Evolutionary conservation across 1,284 basidiomycete species (phyloP).

Genomic region (Leccinum angustisporum): DNA sequence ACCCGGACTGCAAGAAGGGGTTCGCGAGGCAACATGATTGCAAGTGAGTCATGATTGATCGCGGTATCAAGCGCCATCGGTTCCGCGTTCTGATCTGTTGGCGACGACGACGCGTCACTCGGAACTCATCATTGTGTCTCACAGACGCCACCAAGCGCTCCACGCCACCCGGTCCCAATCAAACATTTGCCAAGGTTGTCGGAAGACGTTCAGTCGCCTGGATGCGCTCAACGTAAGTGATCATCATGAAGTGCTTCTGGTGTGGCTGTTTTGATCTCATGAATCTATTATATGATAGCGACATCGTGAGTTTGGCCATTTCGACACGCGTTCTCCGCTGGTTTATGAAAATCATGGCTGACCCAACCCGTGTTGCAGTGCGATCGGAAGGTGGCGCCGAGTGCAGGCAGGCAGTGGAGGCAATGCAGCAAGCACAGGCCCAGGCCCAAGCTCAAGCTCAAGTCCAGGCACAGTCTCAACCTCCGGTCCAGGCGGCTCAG

Average conservation of each 20-base stretch:
- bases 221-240: conserved; percentile 89
- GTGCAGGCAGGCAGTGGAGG: conserved; percentile 51
- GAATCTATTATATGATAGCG: conserved; percentile 29
- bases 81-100: background rate
- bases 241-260: conserved; percentile 26
- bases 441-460: conserved; percentile 28
- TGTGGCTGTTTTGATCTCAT: conserved; percentile 21
- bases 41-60: conserved; percentile 62
- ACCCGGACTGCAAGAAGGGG: conserved; percentile 91
- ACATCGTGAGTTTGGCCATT: conserved; percentile 30
- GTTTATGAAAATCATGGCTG: conserved; percentile 23
- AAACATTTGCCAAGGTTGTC: conserved; percentile 89
- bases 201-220: conserved; percentile 90
- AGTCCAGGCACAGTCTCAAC: conserved; percentile 17
- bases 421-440: conserved; percentile 34
- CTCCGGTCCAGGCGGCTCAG: conserved; percentile 23
- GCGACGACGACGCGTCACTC: background rate
- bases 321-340: conserved; percentile 20
- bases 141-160: conserved; percentile 80
- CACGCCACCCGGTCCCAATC: conserved; percentile 82
- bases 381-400: conserved; percentile 81
- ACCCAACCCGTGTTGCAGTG: conserved; percentile 45
- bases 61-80: background rate
- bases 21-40: conserved; percentile 96
- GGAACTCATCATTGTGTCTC: conserved; percentile 15